These are phyloP conservation scores for Psophocarpus tetragonolobus DNA, from an alignment of 306 rosid genomes.

Conservation along the genomic window DNA sequence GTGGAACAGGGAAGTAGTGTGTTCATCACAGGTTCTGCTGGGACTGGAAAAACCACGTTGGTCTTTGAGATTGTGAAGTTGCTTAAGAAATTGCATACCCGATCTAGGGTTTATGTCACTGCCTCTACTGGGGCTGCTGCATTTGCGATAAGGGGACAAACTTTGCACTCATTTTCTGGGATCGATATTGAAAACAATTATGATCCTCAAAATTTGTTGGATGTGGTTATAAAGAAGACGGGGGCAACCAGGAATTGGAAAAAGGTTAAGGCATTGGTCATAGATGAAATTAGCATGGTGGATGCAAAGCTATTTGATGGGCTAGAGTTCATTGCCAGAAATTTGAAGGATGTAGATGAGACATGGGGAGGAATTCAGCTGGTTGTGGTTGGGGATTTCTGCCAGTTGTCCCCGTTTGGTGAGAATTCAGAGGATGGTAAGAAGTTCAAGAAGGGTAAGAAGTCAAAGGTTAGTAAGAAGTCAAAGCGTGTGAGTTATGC, in stretches of 20 bases:
- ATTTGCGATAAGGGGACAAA: slow-evolving; percentile 53
- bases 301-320: slow-evolving; percentile 44
- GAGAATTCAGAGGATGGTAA: neutral
- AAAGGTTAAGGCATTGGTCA: slow-evolving; percentile 50
- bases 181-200: neutral
- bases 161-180: slow-evolving; percentile 61
- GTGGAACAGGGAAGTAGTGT: slow-evolving; percentile 41
- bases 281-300: slow-evolving; percentile 67
- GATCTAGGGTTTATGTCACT: slow-evolving; percentile 50
- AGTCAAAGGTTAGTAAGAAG: neutral
- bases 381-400: slow-evolving; percentile 66
- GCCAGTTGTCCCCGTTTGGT: slow-evolving; percentile 56
- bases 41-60: slow-evolving; percentile 55
- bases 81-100: slow-evolving; percentile 33
- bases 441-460: neutral
- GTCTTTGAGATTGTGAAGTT: slow-evolving; percentile 37
- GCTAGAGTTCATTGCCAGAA: slow-evolving; percentile 48
- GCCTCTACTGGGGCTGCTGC: slow-evolving; percentile 63
- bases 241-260: slow-evolving; percentile 47
- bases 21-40: slow-evolving; percentile 63
- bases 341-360: slow-evolving; percentile 5
- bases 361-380: slow-evolving; percentile 73
- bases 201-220: slow-evolving; percentile 20
- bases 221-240: neutral
- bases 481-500: slow-evolving; percentile 38